These are phyloP conservation scores for Podila epicladia DNA, from an alignment of 192 early-diverging fungal species.

Conservation along the genomic window DNA sequence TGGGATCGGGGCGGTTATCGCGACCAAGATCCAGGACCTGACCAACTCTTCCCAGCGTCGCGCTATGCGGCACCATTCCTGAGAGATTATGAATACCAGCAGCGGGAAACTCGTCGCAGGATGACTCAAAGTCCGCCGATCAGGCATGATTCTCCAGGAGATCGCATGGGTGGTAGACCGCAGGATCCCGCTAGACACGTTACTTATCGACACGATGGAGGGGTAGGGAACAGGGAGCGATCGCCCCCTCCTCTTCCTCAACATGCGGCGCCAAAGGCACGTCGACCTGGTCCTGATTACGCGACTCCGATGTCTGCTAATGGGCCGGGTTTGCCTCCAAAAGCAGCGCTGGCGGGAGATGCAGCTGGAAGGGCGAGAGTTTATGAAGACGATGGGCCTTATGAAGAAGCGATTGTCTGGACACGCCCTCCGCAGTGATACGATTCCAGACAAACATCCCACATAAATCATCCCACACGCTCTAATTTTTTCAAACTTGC, in stretches of 20 bases:
- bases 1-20: background rate
- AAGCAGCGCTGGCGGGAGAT: background rate
- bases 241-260: too few species aligned
- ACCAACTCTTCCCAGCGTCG: slow-evolving; percentile 32
- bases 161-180: background rate
- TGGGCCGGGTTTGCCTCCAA: background rate
- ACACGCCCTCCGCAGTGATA: background rate
- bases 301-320: too few species aligned
- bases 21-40: slow-evolving; percentile 6
- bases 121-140: slow-evolving; percentile 10
- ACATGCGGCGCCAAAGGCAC: too few species aligned
- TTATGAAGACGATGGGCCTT: slow-evolving; percentile 14
- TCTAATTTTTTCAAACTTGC: too few species aligned
- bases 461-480: too few species aligned
- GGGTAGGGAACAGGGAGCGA: too few species aligned
- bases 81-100: slow-evolving; percentile 40
- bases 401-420: slow-evolving; percentile 24
- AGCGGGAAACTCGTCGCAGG: slow-evolving; percentile 25
- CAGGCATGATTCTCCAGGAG: too few species aligned
- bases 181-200: background rate
- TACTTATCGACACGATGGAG: too few species aligned
- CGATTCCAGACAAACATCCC: too few species aligned
- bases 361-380: background rate
- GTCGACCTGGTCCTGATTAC: too few species aligned
- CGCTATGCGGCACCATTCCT: slow-evolving; percentile 47